These are phyloP conservation scores for Alternaria burnsii DNA, from an alignment of 2,329 filamentous ascomycete species.

Conservation along the genomic window DNA sequence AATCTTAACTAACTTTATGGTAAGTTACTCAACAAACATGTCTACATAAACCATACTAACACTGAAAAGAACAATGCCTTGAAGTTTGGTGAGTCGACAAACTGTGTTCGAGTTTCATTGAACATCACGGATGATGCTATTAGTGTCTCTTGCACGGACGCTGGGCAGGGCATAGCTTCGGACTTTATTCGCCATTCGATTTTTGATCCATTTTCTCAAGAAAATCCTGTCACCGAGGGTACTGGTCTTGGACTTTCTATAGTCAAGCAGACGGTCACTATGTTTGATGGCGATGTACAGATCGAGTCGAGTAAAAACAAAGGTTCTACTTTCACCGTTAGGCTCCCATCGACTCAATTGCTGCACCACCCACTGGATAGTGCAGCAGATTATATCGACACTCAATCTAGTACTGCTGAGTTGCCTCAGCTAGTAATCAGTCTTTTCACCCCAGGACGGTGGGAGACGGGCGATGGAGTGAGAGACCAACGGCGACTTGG, in stretches of 20 bases:
- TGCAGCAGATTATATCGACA: neutral
- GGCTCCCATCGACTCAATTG: conserved; percentile 1
- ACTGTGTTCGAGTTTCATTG: conserved; percentile 13
- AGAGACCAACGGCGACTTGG: neutral
- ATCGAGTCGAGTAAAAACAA: conserved; percentile 9
- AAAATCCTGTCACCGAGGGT: conserved; percentile 9
- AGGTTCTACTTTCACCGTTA: conserved; percentile 11
- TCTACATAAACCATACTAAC: neutral
- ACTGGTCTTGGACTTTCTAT: conserved; percentile 17
- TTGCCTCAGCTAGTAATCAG: conserved; percentile 4
- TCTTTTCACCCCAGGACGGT: conserved; percentile 6
- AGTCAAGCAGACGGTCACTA: conserved; percentile 13
- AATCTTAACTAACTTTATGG: conserved; percentile 12
- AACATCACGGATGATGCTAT: neutral
- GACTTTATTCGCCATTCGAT: conserved; percentile 12
- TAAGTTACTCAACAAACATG: neutral
- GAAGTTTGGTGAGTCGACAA: conserved; percentile 5
- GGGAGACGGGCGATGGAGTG: neutral
- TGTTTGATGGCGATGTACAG: conserved; percentile 1
- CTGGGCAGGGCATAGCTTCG: conserved; percentile 9
- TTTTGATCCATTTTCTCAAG: conserved; percentile 15
- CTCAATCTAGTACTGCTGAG: neutral
- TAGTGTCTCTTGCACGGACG: conserved; percentile 2
- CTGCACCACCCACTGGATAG: neutral
- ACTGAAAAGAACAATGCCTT: conserved; percentile 7